Evolutionary conservation across 2,329 filamentous ascomycete species (phyloP), one percentile per base, ranked within the genome.

Genomic region (Fusarium algeriense): DNA sequence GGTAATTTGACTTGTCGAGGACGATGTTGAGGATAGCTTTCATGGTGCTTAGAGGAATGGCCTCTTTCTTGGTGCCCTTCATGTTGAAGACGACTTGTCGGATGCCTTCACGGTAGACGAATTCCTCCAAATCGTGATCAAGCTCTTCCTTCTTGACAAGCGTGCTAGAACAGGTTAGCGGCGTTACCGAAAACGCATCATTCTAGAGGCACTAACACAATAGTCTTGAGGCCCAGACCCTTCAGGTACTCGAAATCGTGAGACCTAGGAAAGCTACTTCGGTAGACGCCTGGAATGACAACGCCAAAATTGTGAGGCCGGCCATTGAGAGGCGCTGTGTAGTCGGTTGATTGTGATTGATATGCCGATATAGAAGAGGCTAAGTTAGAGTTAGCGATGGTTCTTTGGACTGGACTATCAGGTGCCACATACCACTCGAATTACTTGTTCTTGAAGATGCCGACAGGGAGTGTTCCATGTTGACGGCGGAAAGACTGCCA

Each of bases 51-150:
- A 89, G 78, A 1, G 92, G 88, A 38, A 93, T 93, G 12, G 86
- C 86, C 59, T 91, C 85, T 74, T 95, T 94, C 81, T 98, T 97
- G 73, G 97, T 97, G n/a, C 94, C 92, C 68, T 91, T 89, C 85
- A 98, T 92, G 73, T 91, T 88, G 76, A 97, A 91, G 44, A 93
- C 85, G 71, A 90, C 84, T 74, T 97, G 93, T 46, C 86, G 86
- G 76, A 97, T 95, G 67, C 85, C 86, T 73, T 92, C 89, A 8
- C 83, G 80, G 40, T 84, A 78, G 73, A 97, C 88, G 78, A 96
- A 97, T 5, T 81, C 77, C 26, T 83, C 78, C 56, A 89, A 88
- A 1, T 84, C 85, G 6, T 85, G 80, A 12, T 84, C 81, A 7
- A 85, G 82, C 19, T 88, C 84, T 6, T 91, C 89, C 70, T 89